Evolutionary conservation across 495 filamentous ascomycete species (phyloP).

Genomic region (Aspergillus leporis): DNA sequence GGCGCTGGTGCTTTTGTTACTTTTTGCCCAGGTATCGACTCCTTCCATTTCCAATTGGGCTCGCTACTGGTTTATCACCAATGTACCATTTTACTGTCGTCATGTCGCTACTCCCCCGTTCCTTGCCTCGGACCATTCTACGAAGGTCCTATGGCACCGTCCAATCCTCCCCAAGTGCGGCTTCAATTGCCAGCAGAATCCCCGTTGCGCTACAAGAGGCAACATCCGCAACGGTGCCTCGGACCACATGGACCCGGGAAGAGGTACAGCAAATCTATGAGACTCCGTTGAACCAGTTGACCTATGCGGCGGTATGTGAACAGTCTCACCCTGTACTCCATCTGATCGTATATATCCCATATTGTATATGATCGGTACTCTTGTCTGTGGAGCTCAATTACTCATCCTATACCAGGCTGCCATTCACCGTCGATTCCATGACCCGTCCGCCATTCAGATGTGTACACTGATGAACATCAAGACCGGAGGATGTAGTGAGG

Average conservation of each 20-base stretch:
- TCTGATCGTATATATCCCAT: neutral
- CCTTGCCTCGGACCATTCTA: constrained; percentile 30
- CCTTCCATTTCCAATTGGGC: neutral
- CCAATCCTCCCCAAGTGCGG: constrained; percentile 36
- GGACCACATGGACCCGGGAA: constrained; percentile 75
- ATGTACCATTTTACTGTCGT: constrained; percentile 4
- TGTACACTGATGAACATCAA: constrained; percentile 95
- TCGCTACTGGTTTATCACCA: neutral
- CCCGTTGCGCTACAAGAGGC: constrained; percentile 51
- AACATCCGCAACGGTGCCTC: constrained; percentile 54
- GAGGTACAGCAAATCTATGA: constrained; percentile 76
- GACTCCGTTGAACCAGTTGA: constrained; percentile 73
- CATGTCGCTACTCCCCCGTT: constrained; percentile 36
- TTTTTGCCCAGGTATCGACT: neutral
- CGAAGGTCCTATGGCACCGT: constrained; percentile 47
- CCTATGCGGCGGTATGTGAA: constrained; percentile 65
- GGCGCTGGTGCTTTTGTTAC: neutral
- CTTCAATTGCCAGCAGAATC: constrained; percentile 35
- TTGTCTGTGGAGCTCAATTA: neutral
- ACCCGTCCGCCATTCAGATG: constrained; percentile 76
- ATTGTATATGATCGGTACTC: neutral
- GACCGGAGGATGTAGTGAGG: constrained; percentile 85
- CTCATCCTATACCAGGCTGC: constrained; percentile 50
- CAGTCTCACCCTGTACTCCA: neutral
- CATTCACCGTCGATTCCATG: constrained; percentile 79